phyloP scores from a whole-genome alignment of 106 monocot species.

The Narthecium ossifragum region DNA sequence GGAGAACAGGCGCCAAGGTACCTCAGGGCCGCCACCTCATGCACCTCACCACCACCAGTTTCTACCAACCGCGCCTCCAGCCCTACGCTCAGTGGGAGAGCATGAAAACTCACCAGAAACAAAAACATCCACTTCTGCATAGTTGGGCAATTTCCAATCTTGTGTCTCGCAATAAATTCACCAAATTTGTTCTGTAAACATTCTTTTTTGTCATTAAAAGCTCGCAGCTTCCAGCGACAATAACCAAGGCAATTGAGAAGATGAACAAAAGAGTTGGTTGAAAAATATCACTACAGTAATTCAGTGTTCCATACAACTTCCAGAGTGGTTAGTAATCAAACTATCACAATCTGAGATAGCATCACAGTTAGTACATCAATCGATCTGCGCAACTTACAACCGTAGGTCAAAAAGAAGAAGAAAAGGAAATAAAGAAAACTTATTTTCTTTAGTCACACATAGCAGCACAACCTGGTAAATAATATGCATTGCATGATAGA shows the following conservation, averaged over 20 bases:
- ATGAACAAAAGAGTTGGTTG: not conserved
- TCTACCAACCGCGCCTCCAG: constrained; percentile 2
- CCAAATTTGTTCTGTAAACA: not conserved
- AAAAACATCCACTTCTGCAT: not conserved
- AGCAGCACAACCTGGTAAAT: no score
- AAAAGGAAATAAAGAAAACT: constrained; percentile 12
- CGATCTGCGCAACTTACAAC: constrained; percentile 9
- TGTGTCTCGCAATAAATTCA: not conserved
- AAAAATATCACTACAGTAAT: constrained; percentile 13
- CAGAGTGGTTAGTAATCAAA: constrained; percentile 37
- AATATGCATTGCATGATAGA: no score
- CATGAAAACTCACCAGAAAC: constrained; percentile 9
- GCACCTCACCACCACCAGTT: not conserved
- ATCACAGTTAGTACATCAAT: constrained; percentile 26
- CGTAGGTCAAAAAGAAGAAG: no score
- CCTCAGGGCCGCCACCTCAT: not conserved
- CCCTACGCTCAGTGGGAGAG: not conserved
- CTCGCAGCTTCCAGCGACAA: no score
- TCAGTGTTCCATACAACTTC: constrained; percentile 26
- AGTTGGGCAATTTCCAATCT: not conserved
- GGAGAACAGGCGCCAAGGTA: constrained; percentile 1
- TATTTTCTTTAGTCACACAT: constrained; percentile 25
- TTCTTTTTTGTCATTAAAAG: not conserved
- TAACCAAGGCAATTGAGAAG: no score
- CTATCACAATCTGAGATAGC: constrained; percentile 26